Evolutionary conservation across 176 grass and related monocot species (phyloP), one percentile per base, ranked within the genome.

Genomic region (Paspalum notatum): DNA sequence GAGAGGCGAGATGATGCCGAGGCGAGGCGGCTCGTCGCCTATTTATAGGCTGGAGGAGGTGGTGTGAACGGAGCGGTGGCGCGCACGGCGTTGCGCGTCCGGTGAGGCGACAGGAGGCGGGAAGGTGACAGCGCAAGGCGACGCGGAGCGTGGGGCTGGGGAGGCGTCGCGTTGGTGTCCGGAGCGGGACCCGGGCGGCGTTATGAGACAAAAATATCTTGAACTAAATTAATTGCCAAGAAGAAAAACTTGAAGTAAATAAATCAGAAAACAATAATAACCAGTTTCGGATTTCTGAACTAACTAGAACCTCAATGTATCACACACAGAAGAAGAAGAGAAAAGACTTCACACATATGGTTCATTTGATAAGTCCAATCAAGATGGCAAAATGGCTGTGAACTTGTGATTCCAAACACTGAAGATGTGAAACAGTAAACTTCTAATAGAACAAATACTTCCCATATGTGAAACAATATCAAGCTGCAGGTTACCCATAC

Each of bases 301-400:
- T 8, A 65, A 21, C 42, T n/a, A 60, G 66, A 58, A 18, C 54
- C 37, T 57, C 46, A 16, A 69, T 32, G 40, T 41, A 56, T 26
- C 48, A 54, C 54, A 42, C 18, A 76, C n/a, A 58, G 3, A 16
- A n/a, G 32, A 64, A 26, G 0, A 64, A 39, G 7, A 20, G 9
- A 47, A 57, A 76, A 38, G 69, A 77, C 74, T 52, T 59, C 65
- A 7, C 15, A 21, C 50, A 63, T 37, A 70, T 58, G 13, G 22
- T 72, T 46, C 39, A 77, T 47, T 45, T 53, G 71, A n/a, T n/a
- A 44, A 59, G 18, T 39, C 27, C 24, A 82, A 77, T 52, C 14
- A 37, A 83, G 12, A 65, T 76, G 9, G 13, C 15, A 71, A 53
- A 70, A 55, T 15, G 47, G 53, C 20, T 38, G 12, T 27, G 16